These are phyloP conservation scores for Tripterygium wilfordii DNA, from an alignment of 177 flowering plant genomes.

Conservation along the genomic window DNA sequence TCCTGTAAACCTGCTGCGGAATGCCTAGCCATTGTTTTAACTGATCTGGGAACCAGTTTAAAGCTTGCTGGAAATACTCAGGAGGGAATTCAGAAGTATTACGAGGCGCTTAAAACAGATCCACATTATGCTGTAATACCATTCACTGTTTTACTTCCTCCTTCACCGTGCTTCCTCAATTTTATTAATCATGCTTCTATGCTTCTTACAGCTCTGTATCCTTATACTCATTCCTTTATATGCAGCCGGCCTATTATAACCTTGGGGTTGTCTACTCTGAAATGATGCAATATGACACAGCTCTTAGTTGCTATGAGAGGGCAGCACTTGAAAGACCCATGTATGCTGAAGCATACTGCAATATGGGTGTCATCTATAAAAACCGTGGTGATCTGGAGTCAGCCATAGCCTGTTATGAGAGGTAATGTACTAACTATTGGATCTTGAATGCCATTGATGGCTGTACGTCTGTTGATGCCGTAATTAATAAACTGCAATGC, in stretches of 20 bases:
- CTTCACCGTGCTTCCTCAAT: not conserved
- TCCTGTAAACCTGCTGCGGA: conserved; percentile 92
- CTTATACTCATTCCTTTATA: conserved; percentile 8
- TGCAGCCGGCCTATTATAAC: conserved; percentile 99
- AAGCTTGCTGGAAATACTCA: conserved; percentile 97
- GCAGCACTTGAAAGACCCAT: conserved; percentile 93
- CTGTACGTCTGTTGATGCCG: conserved; percentile 5
- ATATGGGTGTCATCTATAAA: conserved; percentile 98
- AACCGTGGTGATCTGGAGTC: conserved; percentile 92
- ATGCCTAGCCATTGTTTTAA: conserved; percentile 89
- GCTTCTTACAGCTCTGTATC: not conserved
- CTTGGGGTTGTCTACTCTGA: conserved; percentile 99
- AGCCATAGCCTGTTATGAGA: conserved; percentile 96
- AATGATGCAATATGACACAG: conserved; percentile 92
- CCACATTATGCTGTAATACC: conserved; percentile 87
- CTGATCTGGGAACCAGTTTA: conserved; percentile 96
- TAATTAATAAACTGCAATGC: conserved; percentile 1
- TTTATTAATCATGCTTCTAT: not conserved
- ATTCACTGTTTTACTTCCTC: conserved; percentile 7
- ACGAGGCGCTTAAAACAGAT: conserved; percentile 89
- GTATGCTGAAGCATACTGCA: conserved; percentile 99
- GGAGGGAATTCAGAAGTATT: conserved; percentile 93
- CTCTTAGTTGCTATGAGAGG: conserved; percentile 92
- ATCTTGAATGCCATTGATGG: not conserved
- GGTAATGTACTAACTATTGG: conserved; percentile 37